Base-by-base conservation (phyloP, 306 rosid genomes). In the Styphnolobium japonicum region DNA sequence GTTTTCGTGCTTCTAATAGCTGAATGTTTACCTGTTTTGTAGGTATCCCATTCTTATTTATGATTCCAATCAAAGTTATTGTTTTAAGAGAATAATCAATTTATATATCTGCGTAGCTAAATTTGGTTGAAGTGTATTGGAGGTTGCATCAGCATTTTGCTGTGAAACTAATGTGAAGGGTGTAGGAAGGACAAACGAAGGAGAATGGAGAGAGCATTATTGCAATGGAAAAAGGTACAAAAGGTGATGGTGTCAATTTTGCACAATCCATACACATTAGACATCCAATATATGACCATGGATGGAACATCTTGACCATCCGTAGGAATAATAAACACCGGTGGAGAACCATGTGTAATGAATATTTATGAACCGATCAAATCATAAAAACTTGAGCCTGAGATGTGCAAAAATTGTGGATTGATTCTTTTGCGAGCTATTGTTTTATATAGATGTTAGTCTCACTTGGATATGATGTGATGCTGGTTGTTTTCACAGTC, bases 41-140 rank as follows among this genome's bases (percentile, higher is more conserved):
- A 81, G 84, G 70, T 65, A 55, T 33, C 51, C 10, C 60, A 43
- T 23, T 78, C 55, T 56, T 29, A 52, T 55, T 51, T 56, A 53
- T 27, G 58, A 55, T n/a, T 65, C 67, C 33, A 16, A 18, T 67
- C n/a, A 37, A 64, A 8, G 48, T 1, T 34, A 2, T 19, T 77
- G 76, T 58, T 58, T 58, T 8, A 15, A 33, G 51, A 23, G 67
- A 57, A 58, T 21, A 6, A 36, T 18, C 80, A 62, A 52, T 71
- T 16, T 62, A 22, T 71, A 62, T 64, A 34, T 71, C 34, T 25
- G 67, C 34, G 5, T 16, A 27, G 39, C 66, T 22, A 37, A 39
- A 49, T 65, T 73, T 64, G 80, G 62, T 39, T 27, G 57, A 80
- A 51, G 53, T 27, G 31, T 62, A 51, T 51, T 25, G 60, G 16